These are phyloP conservation scores for Penicillium sumatraense DNA, from an alignment of 2,329 filamentous ascomycete species.

Conservation along the genomic window DNA sequence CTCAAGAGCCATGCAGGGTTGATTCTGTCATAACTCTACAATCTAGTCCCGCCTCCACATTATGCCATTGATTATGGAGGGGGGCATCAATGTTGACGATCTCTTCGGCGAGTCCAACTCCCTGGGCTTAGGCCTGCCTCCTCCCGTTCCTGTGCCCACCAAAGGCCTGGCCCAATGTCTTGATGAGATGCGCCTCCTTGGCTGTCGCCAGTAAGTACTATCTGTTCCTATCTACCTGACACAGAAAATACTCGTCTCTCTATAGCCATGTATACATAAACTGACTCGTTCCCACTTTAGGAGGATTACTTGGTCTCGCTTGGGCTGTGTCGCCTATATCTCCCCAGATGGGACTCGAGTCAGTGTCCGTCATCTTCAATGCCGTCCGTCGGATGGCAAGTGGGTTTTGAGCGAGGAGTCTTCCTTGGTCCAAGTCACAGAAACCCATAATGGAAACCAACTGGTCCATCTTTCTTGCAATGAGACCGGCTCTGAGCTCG, in stretches of 20 bases:
- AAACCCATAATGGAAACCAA: conserved; percentile 65
- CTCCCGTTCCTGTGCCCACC: conserved; percentile 58
- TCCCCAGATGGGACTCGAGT: conserved; percentile 71
- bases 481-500: conserved; percentile 75
- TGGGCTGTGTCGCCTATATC: conserved; percentile 83
- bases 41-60: neutral
- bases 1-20: conserved; percentile 21
- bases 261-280: neutral
- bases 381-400: conserved; percentile 68
- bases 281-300: conserved; percentile 57
- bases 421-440: conserved; percentile 63
- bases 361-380: conserved; percentile 73
- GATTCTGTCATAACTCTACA: neutral
- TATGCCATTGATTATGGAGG: conserved; percentile 62
- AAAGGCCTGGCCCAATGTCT: conserved; percentile 74
- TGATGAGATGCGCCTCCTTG: conserved; percentile 74
- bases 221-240: neutral
- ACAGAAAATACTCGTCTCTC: no score
- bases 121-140: conserved; percentile 60
- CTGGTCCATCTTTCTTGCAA: conserved; percentile 86
- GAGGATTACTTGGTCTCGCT: conserved; percentile 83
- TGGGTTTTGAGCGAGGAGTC: conserved; percentile 81
- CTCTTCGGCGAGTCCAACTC: conserved; percentile 71
- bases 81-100: conserved; percentile 69
- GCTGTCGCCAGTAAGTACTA: conserved; percentile 77